A percentile compares a stretch with the other conserved stretches of the same genome.
Evolutionary conservation across 2,329 filamentous ascomycete genomes (phyloP).

Genomic region (Thielaviopsis populi): DNA sequence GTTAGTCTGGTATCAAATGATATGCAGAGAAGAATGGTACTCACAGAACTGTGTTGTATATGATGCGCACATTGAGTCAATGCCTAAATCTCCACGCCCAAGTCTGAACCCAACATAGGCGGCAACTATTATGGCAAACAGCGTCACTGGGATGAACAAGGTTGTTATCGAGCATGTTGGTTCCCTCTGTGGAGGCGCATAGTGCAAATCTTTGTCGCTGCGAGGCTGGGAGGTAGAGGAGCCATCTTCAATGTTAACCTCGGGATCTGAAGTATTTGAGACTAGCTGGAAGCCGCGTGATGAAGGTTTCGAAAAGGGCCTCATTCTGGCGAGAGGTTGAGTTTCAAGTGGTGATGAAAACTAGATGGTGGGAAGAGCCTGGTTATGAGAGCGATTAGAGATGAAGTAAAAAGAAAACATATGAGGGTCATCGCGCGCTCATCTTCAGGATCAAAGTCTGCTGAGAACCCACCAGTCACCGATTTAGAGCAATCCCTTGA

Average conservation of each 20-base stretch:
- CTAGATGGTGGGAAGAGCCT: not conserved
- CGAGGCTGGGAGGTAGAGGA: not conserved
- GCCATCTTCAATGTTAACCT: conserved; percentile 18
- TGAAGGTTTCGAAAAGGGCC: conserved; percentile 1
- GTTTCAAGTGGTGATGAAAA: not conserved
- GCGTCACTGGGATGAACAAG: conserved; percentile 10
- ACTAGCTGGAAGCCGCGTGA: conserved; percentile 16
- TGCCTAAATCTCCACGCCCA: conserved; percentile 14
- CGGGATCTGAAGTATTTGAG: conserved; percentile 11
- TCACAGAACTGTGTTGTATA: conserved; percentile 28
- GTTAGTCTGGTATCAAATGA: not conserved
- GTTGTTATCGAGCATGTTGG: conserved; percentile 10
- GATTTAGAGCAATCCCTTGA: not conserved
- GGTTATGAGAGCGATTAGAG: not conserved
- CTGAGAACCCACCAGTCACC: not conserved
- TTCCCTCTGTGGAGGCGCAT: not conserved
- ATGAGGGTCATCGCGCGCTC: not conserved
- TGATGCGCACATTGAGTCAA: conserved; percentile 21
- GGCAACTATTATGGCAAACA: conserved; percentile 18
- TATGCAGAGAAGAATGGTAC: conserved; percentile 14
- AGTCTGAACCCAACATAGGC: conserved; percentile 18
- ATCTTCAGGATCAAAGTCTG: not conserved
- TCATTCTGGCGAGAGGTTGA: not conserved
- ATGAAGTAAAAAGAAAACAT: not conserved
- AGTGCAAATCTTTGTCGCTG: not conserved